Evolutionary conservation across 2,329 filamentous ascomycete genomes (phyloP).

Genomic region (Leptosphaerulina australis): DNA sequence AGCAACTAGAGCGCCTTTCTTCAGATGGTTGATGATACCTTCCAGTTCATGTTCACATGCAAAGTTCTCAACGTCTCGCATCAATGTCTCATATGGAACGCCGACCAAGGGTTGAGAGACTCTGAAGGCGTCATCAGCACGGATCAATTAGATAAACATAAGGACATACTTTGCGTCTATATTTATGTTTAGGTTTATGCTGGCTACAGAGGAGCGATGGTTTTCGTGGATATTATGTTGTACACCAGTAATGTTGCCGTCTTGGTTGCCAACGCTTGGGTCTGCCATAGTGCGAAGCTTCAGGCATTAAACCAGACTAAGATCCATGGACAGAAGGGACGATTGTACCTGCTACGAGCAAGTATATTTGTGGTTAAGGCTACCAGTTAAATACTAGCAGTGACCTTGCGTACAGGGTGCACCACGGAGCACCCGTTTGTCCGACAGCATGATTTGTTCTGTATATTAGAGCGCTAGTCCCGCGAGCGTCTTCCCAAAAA

Average conservation of each 20-base stretch:
- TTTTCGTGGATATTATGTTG: slow-evolving; percentile 12
- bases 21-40: slow-evolving; percentile 46
- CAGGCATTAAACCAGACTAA: neutral
- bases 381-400: slow-evolving; percentile 13
- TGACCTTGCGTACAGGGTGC: slow-evolving; percentile 2
- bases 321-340: slow-evolving; percentile 1
- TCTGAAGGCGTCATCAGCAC: slow-evolving; percentile 36
- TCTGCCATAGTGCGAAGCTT: slow-evolving; percentile 12
- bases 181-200: slow-evolving; percentile 23
- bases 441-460: neutral
- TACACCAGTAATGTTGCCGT: neutral
- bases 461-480: slow-evolving; percentile 9
- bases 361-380: neutral
- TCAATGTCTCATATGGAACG: slow-evolving; percentile 57
- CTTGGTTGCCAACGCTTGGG: slow-evolving; percentile 13
- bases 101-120: slow-evolving; percentile 62
- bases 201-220: slow-evolving; percentile 22
- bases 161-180: slow-evolving; percentile 23
- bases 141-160: neutral
- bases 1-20: slow-evolving; percentile 67
- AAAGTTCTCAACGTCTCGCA: slow-evolving; percentile 64
- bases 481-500: slow-evolving; percentile 3
- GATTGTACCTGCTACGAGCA: neutral
- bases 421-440: neutral
- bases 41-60: slow-evolving; percentile 66